Base-by-base conservation (phyloP, 1,284 basidiomycete genomes). In the Rhodotorula sp. region DNA sequence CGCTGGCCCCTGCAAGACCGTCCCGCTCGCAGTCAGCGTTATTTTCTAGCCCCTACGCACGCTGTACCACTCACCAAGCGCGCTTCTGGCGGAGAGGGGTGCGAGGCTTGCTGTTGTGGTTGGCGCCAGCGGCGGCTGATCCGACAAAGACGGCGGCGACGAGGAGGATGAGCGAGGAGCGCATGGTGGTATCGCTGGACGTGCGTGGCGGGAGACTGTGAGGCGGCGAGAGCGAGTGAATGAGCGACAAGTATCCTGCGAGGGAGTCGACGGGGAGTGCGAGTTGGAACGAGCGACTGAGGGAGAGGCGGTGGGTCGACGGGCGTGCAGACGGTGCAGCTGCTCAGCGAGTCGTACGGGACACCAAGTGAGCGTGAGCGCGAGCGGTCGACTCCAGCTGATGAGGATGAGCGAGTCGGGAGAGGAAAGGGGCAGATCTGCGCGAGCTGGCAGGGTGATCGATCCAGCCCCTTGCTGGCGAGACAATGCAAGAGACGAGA, bases 61-160 rank as follows among this genome's bases (percentile, higher is more conserved):
- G n/a, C 11, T 22, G 1, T 17, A 15, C 2, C 11, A 57, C 71
- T 56, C 17, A 73, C 71, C 67, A 70, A 1, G 71, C 62, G n/a
- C 71, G 64, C 32, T 65, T 51, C 49, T 61, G 39, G 24, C 71
- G 71, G 17, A 58, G 49, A 22, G 62, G 65, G 0, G 39, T 44
- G 39, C 47, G 11, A 27, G 49, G 63, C 46, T 36, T 46, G 53
- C 61, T 49, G 15, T 61, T 36, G 44, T 67, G 62, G 48, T 51
- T 51, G 13, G 71, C 39, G 30, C 39, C 63, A 27, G 68, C 49
- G 39, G 68, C 30, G 9, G 66, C 52, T 46, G 20, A 19, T 11
- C 52, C 39, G 17, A 68, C 68, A 34, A 63, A 39, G 24, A 59
- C 20, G 8, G 59, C 57, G 11, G 60, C 66, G 52, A 59, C 19